phyloP scores from a whole-genome alignment of 2,329 filamentous ascomycete species.

The Rosellinia necatrix region DNA sequence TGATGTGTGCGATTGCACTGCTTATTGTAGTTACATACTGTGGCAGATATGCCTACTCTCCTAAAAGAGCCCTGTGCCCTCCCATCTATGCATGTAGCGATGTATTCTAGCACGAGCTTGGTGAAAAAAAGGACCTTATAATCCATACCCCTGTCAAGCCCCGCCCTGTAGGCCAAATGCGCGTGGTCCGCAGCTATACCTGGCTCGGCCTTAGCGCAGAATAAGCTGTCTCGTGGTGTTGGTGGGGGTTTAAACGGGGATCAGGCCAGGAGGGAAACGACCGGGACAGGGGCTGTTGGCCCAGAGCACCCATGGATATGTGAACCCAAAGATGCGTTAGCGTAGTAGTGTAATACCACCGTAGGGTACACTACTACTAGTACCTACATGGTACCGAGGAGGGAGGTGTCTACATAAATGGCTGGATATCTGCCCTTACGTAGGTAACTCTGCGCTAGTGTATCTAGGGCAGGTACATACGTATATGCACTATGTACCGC shows the following conservation, averaged over 20 bases:
- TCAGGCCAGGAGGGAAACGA: slow-evolving; percentile 16
- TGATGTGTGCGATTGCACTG: slow-evolving; percentile 33
- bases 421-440: too few relatives aligned
- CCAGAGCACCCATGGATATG: slow-evolving; percentile 9
- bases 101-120: slow-evolving; percentile 13
- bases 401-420: too few relatives aligned
- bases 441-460: too few relatives aligned
- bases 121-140: slow-evolving; percentile 13
- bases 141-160: slow-evolving; percentile 11
- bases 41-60: neutral
- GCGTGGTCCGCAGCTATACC: slow-evolving; percentile 29
- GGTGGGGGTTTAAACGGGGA: slow-evolving; percentile 22
- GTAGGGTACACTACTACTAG: too few relatives aligned
- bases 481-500: too few relatives aligned
- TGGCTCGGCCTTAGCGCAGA: slow-evolving; percentile 21
- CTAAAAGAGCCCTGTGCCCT: slow-evolving; percentile 15
- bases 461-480: too few relatives aligned
- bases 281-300: slow-evolving; percentile 10
- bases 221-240: slow-evolving; percentile 19
- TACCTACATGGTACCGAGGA: too few relatives aligned
- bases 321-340: slow-evolving; percentile 19
- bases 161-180: slow-evolving; percentile 24
- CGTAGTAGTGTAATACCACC: too few relatives aligned
- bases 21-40: slow-evolving; percentile 26
- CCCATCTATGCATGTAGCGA: neutral